Conservation (phyloP, 2,329 filamentous ascomycete genomes). For the Verticillium alfalfae region DNA sequence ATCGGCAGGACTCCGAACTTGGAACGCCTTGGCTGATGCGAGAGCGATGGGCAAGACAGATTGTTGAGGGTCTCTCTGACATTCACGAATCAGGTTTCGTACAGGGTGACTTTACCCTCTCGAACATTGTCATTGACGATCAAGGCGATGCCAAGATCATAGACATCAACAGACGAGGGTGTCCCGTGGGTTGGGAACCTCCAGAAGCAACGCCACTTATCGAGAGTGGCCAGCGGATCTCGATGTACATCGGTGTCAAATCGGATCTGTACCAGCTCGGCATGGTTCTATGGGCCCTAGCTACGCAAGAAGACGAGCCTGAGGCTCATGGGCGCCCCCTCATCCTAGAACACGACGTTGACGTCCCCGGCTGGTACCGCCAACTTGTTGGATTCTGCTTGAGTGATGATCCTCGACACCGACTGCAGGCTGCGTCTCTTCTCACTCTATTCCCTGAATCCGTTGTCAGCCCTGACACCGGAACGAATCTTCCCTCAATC, state of each 20-base stretch:
- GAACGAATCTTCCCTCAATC: conserved; percentile 17
- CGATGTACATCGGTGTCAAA: conserved; percentile 97
- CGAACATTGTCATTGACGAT: conserved; percentile 90
- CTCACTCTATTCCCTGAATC: conserved; percentile 59
- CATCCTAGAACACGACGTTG: conserved; percentile 46
- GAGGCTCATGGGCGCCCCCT: conserved; percentile 73
- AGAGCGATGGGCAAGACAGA: conserved; percentile 86
- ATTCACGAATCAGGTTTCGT: conserved; percentile 96
- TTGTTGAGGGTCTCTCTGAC: conserved; percentile 81
- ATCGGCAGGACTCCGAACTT: conserved; percentile 50
- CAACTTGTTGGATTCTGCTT: conserved; percentile 73
- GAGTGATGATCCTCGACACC: conserved; percentile 64
- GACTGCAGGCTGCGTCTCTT: conserved; percentile 68
- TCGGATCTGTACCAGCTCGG: conserved; percentile 93
- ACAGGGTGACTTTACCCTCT: conserved; percentile 94
- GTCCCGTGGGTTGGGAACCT: conserved; percentile 95
- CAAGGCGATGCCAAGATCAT: conserved; percentile 90
- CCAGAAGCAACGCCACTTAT: conserved; percentile 85
- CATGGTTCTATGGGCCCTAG: conserved; percentile 94
- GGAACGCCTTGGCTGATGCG: conserved; percentile 63
- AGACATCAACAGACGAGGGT: conserved; percentile 96
- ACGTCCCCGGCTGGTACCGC: conserved; percentile 75
- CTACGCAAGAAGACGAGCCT: conserved; percentile 82
- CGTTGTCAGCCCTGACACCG: not conserved
- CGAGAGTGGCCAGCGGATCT: conserved; percentile 81